Conservation (phyloP, 441 rosid genomes). For the Aquilaria agallochum region DNA sequence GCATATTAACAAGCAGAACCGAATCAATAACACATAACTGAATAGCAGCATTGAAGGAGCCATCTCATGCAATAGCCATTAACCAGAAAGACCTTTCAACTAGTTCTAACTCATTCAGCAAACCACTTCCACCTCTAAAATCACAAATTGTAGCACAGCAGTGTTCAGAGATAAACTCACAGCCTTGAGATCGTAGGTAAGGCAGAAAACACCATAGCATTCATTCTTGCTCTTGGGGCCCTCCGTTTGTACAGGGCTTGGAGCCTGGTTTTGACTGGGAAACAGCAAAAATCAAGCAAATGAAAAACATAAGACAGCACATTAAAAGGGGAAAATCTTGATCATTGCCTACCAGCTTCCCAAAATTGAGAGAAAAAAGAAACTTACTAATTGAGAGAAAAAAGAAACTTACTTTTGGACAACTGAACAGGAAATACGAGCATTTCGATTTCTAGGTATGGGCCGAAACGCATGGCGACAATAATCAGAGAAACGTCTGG, state of each 20-base stretch:
- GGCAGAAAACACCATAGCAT: slow-evolving; percentile 89
- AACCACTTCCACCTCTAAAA: too few species aligned
- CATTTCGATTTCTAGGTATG: slow-evolving; percentile 22
- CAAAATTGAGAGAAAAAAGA: neutral
- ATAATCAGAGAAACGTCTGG: slow-evolving; percentile 39
- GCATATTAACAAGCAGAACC: too few species aligned
- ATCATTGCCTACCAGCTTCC: neutral
- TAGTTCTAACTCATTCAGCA: too few species aligned
- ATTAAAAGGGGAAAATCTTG: slow-evolving; percentile 2
- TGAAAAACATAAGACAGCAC: slow-evolving; percentile 15
- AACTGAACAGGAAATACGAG: slow-evolving; percentile 68
- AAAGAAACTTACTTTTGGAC: slow-evolving; percentile 43
- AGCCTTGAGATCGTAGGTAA: slow-evolving; percentile 86
- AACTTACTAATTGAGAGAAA: slow-evolving; percentile 30
- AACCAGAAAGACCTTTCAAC: too few species aligned
- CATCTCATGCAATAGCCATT: too few species aligned
- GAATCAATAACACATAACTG: too few species aligned
- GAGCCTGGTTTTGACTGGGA: slow-evolving; percentile 45
- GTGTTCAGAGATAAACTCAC: slow-evolving; percentile 26
- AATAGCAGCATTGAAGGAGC: too few species aligned
- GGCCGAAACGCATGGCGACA: slow-evolving; percentile 45
- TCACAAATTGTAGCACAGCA: too few species aligned
- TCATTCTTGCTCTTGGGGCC: slow-evolving; percentile 46
- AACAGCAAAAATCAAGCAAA: slow-evolving; percentile 7
- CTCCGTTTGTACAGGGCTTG: slow-evolving; percentile 42